Percentiles rank a stretch among this genome's conserved stretches.
Conservation (phyloP, 805 yeast genomes). For the Lachancea thermotolerans region DNA sequence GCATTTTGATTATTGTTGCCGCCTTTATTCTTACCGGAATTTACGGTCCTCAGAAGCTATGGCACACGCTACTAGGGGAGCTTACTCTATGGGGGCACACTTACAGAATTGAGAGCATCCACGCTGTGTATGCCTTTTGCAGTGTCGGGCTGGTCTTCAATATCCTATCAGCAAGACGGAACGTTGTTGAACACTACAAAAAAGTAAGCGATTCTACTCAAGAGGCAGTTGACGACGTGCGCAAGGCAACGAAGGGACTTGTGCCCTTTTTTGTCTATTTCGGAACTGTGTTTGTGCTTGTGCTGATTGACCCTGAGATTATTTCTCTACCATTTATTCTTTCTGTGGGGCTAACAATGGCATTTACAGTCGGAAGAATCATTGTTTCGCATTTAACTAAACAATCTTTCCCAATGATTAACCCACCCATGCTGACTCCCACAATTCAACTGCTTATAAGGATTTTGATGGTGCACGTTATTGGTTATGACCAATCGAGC, state of each 20-base stretch:
- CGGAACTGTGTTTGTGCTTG: slow-evolving; percentile 40
- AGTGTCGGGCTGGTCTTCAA: slow-evolving; percentile 54
- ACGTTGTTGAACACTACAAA: slow-evolving; percentile 45
- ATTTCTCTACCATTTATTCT: slow-evolving; percentile 52
- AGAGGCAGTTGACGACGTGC: slow-evolving; percentile 11
- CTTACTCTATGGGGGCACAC: slow-evolving; percentile 20
- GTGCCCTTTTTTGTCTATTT: slow-evolving; percentile 61
- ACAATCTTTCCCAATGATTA: slow-evolving; percentile 67
- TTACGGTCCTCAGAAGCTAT: slow-evolving; percentile 55
- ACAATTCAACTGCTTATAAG: slow-evolving; percentile 36
- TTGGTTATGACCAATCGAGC: slow-evolving; percentile 30
- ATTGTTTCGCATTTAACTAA: slow-evolving; percentile 79
- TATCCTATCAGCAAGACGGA: slow-evolving; percentile 58
- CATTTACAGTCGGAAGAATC: slow-evolving; percentile 86
- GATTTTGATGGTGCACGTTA: slow-evolving; percentile 16
- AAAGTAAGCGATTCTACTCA: slow-evolving; percentile 26
- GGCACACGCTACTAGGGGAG: slow-evolving; percentile 44
- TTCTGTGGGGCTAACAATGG: slow-evolving; percentile 68
- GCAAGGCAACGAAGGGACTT: slow-evolving; percentile 47
- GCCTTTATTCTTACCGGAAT: slow-evolving; percentile 58
- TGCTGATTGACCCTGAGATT: slow-evolving; percentile 43
- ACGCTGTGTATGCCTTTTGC: slow-evolving; percentile 51
- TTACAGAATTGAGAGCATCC: slow-evolving; percentile 36
- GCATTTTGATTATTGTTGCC: slow-evolving; percentile 57
- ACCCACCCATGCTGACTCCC: slow-evolving; percentile 68